Conservation (phyloP, 2,329 filamentous ascomycete species). For the Trichoderma guizhouense region DNA sequence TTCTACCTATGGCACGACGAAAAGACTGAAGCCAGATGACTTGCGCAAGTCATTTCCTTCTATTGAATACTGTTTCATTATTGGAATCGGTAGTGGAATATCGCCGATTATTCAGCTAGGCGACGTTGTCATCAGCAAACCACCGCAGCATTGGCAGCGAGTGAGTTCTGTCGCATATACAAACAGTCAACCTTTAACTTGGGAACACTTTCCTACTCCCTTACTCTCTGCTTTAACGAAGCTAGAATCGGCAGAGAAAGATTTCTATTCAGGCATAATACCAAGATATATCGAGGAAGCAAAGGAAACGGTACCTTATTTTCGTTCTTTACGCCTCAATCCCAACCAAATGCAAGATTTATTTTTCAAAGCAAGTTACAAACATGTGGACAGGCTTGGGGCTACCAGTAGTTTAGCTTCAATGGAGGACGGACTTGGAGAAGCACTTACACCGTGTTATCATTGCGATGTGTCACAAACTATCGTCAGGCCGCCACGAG, state of each 20-base stretch:
- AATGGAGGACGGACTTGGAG: neutral
- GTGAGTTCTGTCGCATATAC: neutral
- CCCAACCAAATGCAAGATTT: neutral
- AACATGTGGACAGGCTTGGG: neutral
- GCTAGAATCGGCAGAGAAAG: fast-evolving
- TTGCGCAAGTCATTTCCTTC: neutral
- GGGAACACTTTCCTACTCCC: neutral
- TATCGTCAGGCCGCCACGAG: neutral
- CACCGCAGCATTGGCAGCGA: neutral
- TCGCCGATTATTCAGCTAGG: neutral
- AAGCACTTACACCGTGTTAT: neutral
- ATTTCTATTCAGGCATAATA: neutral
- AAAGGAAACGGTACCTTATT: neutral
- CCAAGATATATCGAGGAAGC: neutral
- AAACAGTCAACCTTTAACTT: neutral
- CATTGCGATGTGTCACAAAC: neutral
- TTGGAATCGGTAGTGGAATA: neutral
- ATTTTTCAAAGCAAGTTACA: neutral
- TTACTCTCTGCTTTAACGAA: neutral
- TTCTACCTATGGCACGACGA: fast-evolving
- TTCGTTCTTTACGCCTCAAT: neutral
- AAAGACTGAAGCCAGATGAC: neutral
- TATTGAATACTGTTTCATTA: neutral
- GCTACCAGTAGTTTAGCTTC: neutral
- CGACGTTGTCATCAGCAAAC: neutral